Evolutionary conservation across 192 early-diverging fungal species (phyloP), one percentile per base, ranked within the genome.

Genomic region (Backusella australiensis): DNA sequence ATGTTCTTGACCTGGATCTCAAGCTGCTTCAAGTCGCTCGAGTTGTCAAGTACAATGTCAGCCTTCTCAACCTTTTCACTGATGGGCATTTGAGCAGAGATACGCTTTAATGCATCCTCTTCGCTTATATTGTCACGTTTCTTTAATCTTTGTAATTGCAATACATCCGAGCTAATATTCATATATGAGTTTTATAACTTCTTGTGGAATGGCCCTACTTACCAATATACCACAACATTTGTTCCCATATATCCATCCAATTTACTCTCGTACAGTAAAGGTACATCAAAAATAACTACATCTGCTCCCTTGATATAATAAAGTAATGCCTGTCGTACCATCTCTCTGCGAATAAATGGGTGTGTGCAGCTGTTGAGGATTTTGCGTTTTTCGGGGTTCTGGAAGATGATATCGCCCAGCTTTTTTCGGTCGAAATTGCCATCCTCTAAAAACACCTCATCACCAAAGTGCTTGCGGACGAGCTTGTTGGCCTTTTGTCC

Each of bases 211-310:
- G 12, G 5, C n/a, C 26, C 12, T 44, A 21, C 35, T 65, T 84
- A 95, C 93, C 92, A 93, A 72, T 92, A 96, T 3, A 98, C 91
- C 1, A 98, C 96, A 29, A 94, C 84, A 8, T 90, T 90, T 6
- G 84, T 77, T 44, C 88, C 89, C 34, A 97, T 90, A 74, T 91
- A 90, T 56, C 84, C 84, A 77, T 94, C 85, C 72, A 98, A 78
- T 15, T 93, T 90, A 17, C 92, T 88, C 77, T 99, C 98, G 67
- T 95, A 91, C 71, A 99, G 86, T 59, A 99, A 82, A n/a, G 98
- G 98, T 1, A 94, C 94, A 81, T 99, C 98, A 52, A 98, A 85
- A 1, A 99, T 86, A 12, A 93, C 92, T 15, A 96, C 63, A 6
- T 84, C 76, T 2, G 90, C 79, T 2, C 94, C 94, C 2, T 78